Base-by-base conservation (phyloP, 306 rosid species). In the Trifolium subterraneum region DNA sequence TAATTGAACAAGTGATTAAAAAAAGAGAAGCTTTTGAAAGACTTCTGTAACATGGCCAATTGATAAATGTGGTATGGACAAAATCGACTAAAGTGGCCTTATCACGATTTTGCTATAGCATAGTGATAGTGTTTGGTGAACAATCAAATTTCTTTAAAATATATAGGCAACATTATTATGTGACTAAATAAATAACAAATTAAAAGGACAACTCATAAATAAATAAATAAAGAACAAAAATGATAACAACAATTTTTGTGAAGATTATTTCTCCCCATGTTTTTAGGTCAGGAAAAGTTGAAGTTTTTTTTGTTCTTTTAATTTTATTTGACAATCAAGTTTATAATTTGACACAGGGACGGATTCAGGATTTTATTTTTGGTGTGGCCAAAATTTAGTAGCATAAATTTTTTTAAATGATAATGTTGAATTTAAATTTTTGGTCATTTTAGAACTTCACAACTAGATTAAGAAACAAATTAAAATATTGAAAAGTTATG, bases 91-190 rank as follows among this genome's bases (percentile, higher is more conserved):
- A 52, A 25, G 9, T 25, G 29, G 15, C 7, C 4, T 54, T 3
- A 5, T 23, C 22, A 18, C 19, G 15, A 54, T 54, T 20, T 54
- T 20, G 25, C 15, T 25, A 18, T 19, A 52, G 48, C 7, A 52
- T 3, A 52, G 27, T 52, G 59, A 60, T 60, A 60, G 66, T 60
- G 66, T 60, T 59, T 59, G 42, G 11, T 60, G 39, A 60, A 41
- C 42, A 60, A 60, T 13, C 5, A 15, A 15, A 15, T 59, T 59
- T 29, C 16, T 13, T 2, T 60, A 27, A 14, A 60, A 27, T 51
- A 19, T 51, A 19, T 8, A 18, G 5, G 25, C 58, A 51, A 8
- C 58, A 51, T 51, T 2, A 3, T 50, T 18, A 52, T 52, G 27
- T 16, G 10, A 50, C 22, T 16, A 2, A 16, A 5, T 51, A 52